Evolutionary conservation across 1,139 yeast genomes (phyloP).

Genomic region (Debaryomyces subglobosus): DNA sequence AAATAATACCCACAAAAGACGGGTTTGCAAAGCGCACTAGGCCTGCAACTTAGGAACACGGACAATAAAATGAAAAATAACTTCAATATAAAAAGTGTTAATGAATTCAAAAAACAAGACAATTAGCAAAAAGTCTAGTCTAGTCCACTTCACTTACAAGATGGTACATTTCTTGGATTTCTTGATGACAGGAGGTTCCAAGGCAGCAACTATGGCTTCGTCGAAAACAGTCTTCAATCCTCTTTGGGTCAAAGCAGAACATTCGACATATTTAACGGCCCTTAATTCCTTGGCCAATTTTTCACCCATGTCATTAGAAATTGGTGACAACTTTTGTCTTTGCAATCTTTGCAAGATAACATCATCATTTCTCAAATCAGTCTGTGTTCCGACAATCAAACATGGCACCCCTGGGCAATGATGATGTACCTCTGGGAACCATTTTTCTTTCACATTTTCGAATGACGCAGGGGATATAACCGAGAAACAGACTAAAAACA

Average conservation of each 20-base stretch:
- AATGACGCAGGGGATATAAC: constrained; percentile 97
- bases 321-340: constrained; percentile 88
- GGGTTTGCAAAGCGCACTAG: background rate
- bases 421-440: constrained; percentile 98
- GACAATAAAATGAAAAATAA: constrained; percentile 2
- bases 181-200: constrained; percentile 87
- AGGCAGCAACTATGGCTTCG: constrained; percentile 95
- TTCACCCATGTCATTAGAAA: constrained; percentile 86
- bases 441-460: constrained; percentile 95
- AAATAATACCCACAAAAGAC: background rate
- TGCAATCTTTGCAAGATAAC: constrained; percentile 85
- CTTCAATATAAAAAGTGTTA: background rate
- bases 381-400: constrained; percentile 93
- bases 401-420: constrained; percentile 99
- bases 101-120: background rate
- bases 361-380: constrained; percentile 92
- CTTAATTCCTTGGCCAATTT: constrained; percentile 89
- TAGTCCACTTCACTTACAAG: constrained; percentile 43
- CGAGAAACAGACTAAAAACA: constrained; percentile 90
- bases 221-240: constrained; percentile 96
- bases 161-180: constrained; percentile 84
- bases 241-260: constrained; percentile 96
- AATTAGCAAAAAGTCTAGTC: background rate
- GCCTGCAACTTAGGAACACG: background rate
- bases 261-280: constrained; percentile 95